A percentile compares a stretch with the other conserved stretches of the same genome.
Conservation (phyloP, 495 filamentous ascomycete species). For the Jackrogersella minutella region DNA sequence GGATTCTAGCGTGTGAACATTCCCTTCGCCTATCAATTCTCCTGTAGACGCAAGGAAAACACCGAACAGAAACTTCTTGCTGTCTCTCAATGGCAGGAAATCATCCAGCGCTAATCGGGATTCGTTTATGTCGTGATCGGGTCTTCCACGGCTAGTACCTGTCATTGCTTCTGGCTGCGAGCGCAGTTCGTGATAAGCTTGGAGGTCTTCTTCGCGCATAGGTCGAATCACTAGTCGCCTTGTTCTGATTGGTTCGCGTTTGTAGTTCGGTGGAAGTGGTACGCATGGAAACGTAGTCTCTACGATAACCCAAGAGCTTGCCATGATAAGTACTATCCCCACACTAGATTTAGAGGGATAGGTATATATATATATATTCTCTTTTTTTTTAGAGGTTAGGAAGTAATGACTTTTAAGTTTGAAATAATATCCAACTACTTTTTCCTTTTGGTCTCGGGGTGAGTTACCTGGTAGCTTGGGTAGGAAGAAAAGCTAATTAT, state of each 20-base stretch:
- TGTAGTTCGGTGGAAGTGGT: conserved; percentile 22
- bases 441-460: background rate
- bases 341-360: too few relatives aligned
- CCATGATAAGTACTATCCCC: conserved; percentile 4
- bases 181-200: conserved; percentile 49
- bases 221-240: conserved; percentile 54
- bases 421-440: background rate
- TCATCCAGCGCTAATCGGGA: conserved; percentile 44
- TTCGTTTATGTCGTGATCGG: conserved; percentile 47
- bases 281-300: conserved; percentile 16
- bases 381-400: too few relatives aligned
- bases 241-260: conserved; percentile 45
- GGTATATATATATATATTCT: too few relatives aligned
- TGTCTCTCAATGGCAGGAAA: conserved; percentile 41
- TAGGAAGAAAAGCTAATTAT: background rate
- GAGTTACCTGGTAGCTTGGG: conserved; percentile 3
- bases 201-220: conserved; percentile 44
- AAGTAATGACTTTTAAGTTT: too few relatives aligned
- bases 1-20: conserved; percentile 38
- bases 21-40: conserved; percentile 53
- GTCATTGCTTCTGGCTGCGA: conserved; percentile 57
- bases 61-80: conserved; percentile 49
- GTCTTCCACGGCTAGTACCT: conserved; percentile 46
- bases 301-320: conserved; percentile 5
- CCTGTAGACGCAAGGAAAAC: conserved; percentile 49